Evolutionary conservation across 495 filamentous ascomycete genomes (phyloP), one percentile per base, ranked within the genome.

Genomic region (Hyphodiscus hymeniophilus): DNA sequence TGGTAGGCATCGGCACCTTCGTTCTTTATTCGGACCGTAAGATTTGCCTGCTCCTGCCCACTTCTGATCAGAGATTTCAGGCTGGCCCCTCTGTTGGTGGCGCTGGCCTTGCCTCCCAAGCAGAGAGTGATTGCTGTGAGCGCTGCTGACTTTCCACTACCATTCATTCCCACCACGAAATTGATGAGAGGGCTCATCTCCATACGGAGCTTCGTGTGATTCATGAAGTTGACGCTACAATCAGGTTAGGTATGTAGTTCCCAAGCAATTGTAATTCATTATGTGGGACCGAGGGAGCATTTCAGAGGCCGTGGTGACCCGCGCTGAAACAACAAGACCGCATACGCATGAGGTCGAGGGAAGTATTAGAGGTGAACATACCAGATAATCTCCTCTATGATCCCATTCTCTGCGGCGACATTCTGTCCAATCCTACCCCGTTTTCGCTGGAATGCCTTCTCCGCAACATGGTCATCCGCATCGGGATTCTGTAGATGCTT

Each of bases 101-200:
- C 77, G 36, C 83, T 84, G n/a, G 91, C 88, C 62, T 95, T 96
- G 2, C 87, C 92, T 30, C 92, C 94, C 7, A 99, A 73, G 57
- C 94, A 97, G 24, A 99, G 71, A 0, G 89, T 96, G 45, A 99
- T 79, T 6, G 87, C 92, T 2, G 92, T 96, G n/a, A 99, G 67
- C 17, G 97, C 81, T 18, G 92, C 92, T 61, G 91, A 96, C 68
- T 99, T 99, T n/a, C 92, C 92, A 58, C 92, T 97, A 33, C 92
- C 92, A 63, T 99, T 99, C 59, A 94, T 87, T 2, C 92, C 92
- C 45, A 95, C 87, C 42, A 99, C 89, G 65, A 97, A 99, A 63
- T 97, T 99, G 55, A 97, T 92, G 4, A 95, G 73, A 0, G 92
- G 91, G 0, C 92, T 91, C 15, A 99, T 71, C 32, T 84, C 76